phyloP scores from a whole-genome alignment of 2,329 filamentous ascomycete species.

The Microcera coccophila region DNA sequence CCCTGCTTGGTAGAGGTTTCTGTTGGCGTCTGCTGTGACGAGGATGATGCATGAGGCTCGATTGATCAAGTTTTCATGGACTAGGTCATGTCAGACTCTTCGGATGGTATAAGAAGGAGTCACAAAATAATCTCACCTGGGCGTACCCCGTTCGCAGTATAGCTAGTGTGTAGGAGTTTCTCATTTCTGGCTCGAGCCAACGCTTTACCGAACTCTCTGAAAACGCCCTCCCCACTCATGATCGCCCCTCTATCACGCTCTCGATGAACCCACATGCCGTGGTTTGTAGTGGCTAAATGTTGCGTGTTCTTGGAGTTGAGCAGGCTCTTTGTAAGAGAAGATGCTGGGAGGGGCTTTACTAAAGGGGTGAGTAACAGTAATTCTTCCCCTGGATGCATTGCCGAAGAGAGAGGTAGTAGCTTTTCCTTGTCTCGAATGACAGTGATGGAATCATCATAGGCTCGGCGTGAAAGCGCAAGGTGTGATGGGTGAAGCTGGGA shows the following conservation, averaged over 20 bases:
- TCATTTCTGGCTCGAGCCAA: constrained; percentile 83
- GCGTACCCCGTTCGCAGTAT: constrained; percentile 86
- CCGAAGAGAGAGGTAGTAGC: constrained; percentile 75
- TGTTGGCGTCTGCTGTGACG: constrained; percentile 87
- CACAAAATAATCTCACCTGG: constrained; percentile 49
- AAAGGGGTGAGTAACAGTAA: constrained; percentile 83
- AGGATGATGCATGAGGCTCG: constrained; percentile 84
- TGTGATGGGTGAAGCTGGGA: constrained; percentile 80
- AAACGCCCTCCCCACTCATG: constrained; percentile 91
- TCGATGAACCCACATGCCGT: constrained; percentile 57
- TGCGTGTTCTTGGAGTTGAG: constrained; percentile 50
- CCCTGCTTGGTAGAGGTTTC: constrained; percentile 88
- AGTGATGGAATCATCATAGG: constrained; percentile 90
- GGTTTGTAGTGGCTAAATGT: constrained; percentile 35
- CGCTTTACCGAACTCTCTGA: constrained; percentile 81
- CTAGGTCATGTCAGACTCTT: constrained; percentile 31
- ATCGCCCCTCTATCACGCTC: constrained; percentile 57
- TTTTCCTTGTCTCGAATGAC: constrained; percentile 87
- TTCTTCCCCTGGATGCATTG: constrained; percentile 80
- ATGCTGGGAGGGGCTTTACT: constrained; percentile 88
- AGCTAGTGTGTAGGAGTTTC: constrained; percentile 87
- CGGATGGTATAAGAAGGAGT: neutral
- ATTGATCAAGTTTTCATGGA: constrained; percentile 90
- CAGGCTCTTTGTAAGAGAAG: constrained; percentile 71
- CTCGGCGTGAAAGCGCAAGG: constrained; percentile 72